phyloP scores from a whole-genome alignment of 495 filamentous ascomycete genomes.

The Paragyromitra xinjiangensis region DNA sequence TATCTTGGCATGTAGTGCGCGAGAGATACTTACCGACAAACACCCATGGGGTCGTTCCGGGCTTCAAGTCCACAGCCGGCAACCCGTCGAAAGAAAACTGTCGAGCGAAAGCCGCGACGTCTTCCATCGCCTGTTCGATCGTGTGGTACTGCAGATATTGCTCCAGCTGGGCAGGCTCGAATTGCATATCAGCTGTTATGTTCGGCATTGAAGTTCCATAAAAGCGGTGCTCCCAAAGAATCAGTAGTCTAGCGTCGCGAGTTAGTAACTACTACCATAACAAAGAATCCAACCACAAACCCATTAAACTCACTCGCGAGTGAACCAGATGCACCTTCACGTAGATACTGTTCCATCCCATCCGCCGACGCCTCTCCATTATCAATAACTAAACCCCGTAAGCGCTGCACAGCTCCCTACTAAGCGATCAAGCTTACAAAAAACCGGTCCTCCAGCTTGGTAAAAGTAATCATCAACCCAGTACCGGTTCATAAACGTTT shows the following conservation, averaged over 20 bases:
- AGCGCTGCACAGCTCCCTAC: background rate
- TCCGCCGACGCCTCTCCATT: slow-evolving; percentile 44
- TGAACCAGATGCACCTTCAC: slow-evolving; percentile 38
- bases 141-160: slow-evolving; percentile 40
- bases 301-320: slow-evolving; percentile 36
- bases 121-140: slow-evolving; percentile 51
- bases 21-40: slow-evolving; percentile 41
- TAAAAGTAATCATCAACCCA: slow-evolving; percentile 66
- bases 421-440: slow-evolving; percentile 54
- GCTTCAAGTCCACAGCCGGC: slow-evolving; percentile 4
- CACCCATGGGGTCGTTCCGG: slow-evolving; percentile 45
- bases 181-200: slow-evolving; percentile 37
- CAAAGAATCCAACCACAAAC: background rate
- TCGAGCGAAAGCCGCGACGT: slow-evolving; percentile 44
- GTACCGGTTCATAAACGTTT: slow-evolving; percentile 66
- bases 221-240: slow-evolving; percentile 55
- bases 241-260: slow-evolving; percentile 29
- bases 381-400: slow-evolving; percentile 43
- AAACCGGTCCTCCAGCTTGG: slow-evolving; percentile 64
- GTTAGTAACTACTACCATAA: background rate
- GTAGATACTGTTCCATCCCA: slow-evolving; percentile 33
- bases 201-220: slow-evolving; percentile 51
- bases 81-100: slow-evolving; percentile 29
- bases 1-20: background rate
- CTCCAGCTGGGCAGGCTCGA: slow-evolving; percentile 27